Percentiles rank a stretch among this genome's conserved stretches.
These are phyloP conservation scores for Castanea mollissima DNA, from an alignment of 306 rosid genomes.

Conservation along the genomic window DNA sequence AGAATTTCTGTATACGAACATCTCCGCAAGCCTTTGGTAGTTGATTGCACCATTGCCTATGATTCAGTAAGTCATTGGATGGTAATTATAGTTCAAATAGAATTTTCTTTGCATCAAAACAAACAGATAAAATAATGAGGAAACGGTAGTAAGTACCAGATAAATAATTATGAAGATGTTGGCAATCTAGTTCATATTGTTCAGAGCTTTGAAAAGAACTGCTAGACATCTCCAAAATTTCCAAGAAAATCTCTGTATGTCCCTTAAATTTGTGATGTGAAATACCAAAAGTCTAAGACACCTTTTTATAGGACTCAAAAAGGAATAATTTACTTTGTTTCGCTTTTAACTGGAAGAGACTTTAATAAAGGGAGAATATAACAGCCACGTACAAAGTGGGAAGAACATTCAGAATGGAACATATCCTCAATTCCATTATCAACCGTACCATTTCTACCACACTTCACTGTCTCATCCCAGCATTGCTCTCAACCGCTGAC, in stretches of 20 bases:
- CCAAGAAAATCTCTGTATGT: neutral
- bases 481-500: neutral
- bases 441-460: neutral
- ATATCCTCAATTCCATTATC: conserved; percentile 4
- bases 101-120: neutral
- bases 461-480: conserved; percentile 9
- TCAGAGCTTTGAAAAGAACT: conserved; percentile 3
- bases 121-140: neutral
- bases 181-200: conserved; percentile 13
- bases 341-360: neutral
- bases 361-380: neutral
- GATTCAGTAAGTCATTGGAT: neutral
- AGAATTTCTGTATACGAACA: neutral
- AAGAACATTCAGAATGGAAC: conserved; percentile 8
- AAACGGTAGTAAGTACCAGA: neutral
- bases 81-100: neutral
- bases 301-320: neutral
- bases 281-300: neutral
- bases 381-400: conserved; percentile 12
- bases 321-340: conserved; percentile 5
- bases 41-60: conserved; percentile 14
- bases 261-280: neutral
- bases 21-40: conserved; percentile 11
- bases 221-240: conserved; percentile 14
- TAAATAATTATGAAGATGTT: conserved; percentile 19